Evolutionary conservation across 2,329 filamentous ascomycete genomes (phyloP).

Genomic region (Xylariaceae sp.): DNA sequence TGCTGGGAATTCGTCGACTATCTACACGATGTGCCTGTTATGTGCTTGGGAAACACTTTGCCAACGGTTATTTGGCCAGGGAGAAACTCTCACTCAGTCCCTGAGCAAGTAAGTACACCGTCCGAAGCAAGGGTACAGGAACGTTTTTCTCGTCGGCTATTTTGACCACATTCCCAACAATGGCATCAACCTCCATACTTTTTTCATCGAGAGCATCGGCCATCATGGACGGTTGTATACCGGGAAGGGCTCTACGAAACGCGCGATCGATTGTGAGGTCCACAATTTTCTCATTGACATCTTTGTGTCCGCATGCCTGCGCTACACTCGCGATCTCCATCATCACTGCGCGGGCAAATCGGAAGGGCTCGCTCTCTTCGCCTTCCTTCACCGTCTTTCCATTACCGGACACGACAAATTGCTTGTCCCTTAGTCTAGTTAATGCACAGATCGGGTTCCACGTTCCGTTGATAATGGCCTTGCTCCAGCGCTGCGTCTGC

Average conservation of each 20-base stretch:
- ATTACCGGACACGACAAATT: constrained; percentile 36
- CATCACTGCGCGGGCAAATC: constrained; percentile 34
- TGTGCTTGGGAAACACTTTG: neutral
- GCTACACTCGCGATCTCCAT: constrained; percentile 34
- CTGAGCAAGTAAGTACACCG: constrained; percentile 39
- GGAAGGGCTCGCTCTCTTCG: constrained; percentile 20
- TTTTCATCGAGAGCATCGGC: constrained; percentile 30
- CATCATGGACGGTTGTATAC: constrained; percentile 34
- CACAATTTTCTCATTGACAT: constrained; percentile 30
- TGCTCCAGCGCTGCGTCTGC: constrained; percentile 50
- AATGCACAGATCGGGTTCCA: constrained; percentile 56
- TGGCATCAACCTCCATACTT: constrained; percentile 34
- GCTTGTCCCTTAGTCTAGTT: constrained; percentile 43
- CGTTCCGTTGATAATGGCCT: constrained; percentile 51
- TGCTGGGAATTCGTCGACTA: neutral
- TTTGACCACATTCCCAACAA: constrained; percentile 34
- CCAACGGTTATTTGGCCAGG: constrained; percentile 8
- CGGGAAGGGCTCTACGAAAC: constrained; percentile 21
- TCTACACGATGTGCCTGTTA: neutral
- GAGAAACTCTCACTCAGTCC: constrained; percentile 33
- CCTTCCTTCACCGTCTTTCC: neutral
- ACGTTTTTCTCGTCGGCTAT: constrained; percentile 29
- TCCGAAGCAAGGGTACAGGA: constrained; percentile 33
- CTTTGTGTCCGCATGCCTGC: constrained; percentile 31
- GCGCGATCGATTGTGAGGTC: constrained; percentile 30